Evolutionary conservation across 1,284 basidiomycete species (phyloP), one percentile per base, ranked within the genome.

Genomic region (Melampsora larici-populina): DNA sequence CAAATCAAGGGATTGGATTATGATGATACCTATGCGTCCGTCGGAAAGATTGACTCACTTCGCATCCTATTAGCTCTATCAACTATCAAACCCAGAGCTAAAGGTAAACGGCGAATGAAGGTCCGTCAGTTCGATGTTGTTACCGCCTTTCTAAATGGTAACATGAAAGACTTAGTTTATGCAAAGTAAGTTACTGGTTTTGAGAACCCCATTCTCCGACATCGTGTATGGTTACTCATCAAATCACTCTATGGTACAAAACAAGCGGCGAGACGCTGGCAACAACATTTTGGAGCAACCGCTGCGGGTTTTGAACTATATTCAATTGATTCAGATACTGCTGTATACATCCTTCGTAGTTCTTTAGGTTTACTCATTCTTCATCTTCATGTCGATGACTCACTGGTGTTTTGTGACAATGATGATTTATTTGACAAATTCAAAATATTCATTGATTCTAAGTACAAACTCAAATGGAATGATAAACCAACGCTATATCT

Each of bases 101-200:
- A 15, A 66, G 26, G 64, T 17, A 66, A 24, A 31, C 33, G 36
- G 26, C 18, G 33, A 40, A 18, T 11, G 13, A 31, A 36, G n/a
- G n/a, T n/a, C n/a, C 36, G 11, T n/a, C 65, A 67, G 40, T 67
- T 67, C 36, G 40, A 67, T 67, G 26, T 67, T n/a, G n/a, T n/a
- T n/a, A n/a, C n/a, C n/a, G n/a, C n/a, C n/a, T n/a, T n/a, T n/a
- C n/a, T n/a, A n/a, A n/a, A n/a, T n/a, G n/a, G n/a, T n/a, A n/a
- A n/a, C n/a, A n/a, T n/a, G n/a, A n/a, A n/a, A n/a, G n/a, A n/a
- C n/a, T n/a, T 11, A 31, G 64, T 66, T 31, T 66, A 31, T 40
- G 24, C 17, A 6, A 33, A 29, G 7, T 31, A 66, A 66, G 64
- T 66, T 24, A 66, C 15, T 9, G 64, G 64, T 62, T 49, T 49